phyloP scores from a whole-genome alignment of 495 filamentous ascomycete genomes.

The Niebla homalea region DNA sequence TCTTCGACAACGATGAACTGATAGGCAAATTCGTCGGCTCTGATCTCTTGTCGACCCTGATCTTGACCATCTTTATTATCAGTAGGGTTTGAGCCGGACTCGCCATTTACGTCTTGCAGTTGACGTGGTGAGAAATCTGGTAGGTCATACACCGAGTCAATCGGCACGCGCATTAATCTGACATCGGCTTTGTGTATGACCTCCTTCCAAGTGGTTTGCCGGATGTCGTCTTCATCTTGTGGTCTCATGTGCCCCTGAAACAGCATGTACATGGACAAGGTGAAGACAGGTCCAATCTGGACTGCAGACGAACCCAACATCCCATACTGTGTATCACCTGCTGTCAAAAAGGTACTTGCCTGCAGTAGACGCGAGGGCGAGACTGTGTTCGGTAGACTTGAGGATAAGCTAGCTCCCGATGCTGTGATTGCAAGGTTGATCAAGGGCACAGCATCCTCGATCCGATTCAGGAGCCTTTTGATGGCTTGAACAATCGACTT shows the following conservation, averaged over 20 bases:
- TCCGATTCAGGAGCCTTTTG: conserved; percentile 56
- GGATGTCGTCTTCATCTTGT: conserved; percentile 46
- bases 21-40: conserved; percentile 68
- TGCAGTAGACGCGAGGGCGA: conserved; percentile 87
- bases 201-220: conserved; percentile 90
- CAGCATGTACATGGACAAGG: conserved; percentile 89
- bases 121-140: neutral
- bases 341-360: conserved; percentile 82
- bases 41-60: conserved; percentile 27
- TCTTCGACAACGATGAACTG: conserved; percentile 85
- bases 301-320: conserved; percentile 47
- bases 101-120: no score
- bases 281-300: conserved; percentile 83
- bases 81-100: no score
- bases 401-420: conserved; percentile 75
- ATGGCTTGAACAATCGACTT: conserved; percentile 62
- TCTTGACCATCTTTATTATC: neutral
- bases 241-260: conserved; percentile 67
- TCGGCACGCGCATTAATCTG: conserved; percentile 53
- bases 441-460: conserved; percentile 87
- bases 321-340: conserved; percentile 75
- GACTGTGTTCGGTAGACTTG: conserved; percentile 63
- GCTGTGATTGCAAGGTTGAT: conserved; percentile 94
- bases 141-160: conserved; percentile 24
- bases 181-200: conserved; percentile 89